Evolutionary conservation across 2,329 filamentous ascomycete genomes (phyloP).

Genomic region (Lojkania enalia): DNA sequence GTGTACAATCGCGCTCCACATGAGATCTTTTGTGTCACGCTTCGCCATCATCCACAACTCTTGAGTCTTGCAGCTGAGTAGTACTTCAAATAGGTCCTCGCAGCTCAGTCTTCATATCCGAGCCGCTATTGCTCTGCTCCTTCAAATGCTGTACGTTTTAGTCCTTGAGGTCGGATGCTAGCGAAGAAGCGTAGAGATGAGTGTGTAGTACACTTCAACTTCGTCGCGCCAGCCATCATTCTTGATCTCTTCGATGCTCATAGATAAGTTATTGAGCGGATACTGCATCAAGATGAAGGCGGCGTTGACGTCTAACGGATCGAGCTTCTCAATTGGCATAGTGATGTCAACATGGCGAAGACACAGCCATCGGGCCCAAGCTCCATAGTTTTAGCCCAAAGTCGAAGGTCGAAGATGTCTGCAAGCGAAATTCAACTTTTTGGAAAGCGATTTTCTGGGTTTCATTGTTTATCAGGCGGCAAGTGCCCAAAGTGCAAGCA

Average conservation of each 20-base stretch:
- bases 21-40: too few relatives aligned
- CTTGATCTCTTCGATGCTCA: constrained; percentile 2
- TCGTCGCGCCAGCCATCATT: constrained; percentile 1
- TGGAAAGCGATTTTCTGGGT: neutral
- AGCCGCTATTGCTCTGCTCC: neutral
- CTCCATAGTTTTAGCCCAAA: neutral
- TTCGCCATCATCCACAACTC: too few relatives aligned
- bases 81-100: constrained; percentile 2
- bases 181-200: constrained; percentile 9
- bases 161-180: neutral
- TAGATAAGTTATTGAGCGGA: constrained; percentile 9
- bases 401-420: neutral
- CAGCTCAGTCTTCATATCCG: constrained; percentile 1
- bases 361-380: neutral
- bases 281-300: constrained; percentile 11
- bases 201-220: neutral
- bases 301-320: constrained; percentile 5
- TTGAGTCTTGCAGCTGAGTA: too few relatives aligned
- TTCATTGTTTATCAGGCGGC: neutral
- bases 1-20: too few relatives aligned
- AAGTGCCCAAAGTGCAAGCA: neutral
- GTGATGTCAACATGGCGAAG: neutral
- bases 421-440: neutral
- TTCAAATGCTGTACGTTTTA: neutral
- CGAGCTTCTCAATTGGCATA: neutral